Percentiles rank a stretch among this genome's conserved stretches.
Conservation (phyloP, 2,329 filamentous ascomycete genomes). For the Fusarium sp. region DNA sequence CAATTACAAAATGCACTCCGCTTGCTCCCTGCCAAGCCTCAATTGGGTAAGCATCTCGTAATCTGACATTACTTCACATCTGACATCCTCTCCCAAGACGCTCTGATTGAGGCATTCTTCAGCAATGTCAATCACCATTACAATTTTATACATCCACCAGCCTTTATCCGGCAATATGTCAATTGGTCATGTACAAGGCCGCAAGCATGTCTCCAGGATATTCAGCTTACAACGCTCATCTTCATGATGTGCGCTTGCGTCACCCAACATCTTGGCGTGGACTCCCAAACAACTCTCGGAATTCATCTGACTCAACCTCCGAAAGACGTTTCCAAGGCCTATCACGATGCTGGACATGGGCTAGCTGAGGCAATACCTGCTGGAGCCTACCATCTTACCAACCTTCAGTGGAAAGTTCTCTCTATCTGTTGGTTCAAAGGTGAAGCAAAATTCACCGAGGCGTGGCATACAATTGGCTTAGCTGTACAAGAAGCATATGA, state of each 20-base stretch:
- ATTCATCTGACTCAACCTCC: neutral
- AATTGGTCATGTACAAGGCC: neutral
- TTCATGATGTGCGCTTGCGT: slow-evolving; percentile 28
- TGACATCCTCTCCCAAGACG: slow-evolving; percentile 3
- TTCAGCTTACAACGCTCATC: slow-evolving; percentile 13
- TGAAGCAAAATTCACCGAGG: slow-evolving; percentile 12
- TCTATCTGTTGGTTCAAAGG: slow-evolving; percentile 24
- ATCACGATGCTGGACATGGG: neutral
- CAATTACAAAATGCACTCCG: slow-evolving; percentile 7
- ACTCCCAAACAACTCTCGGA: neutral
- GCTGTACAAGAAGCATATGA: slow-evolving; percentile 25
- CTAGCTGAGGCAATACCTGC: neutral
- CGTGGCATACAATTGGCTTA: slow-evolving; percentile 8
- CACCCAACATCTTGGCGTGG: neutral
- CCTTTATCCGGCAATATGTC: slow-evolving; percentile 14
- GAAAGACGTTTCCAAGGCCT: neutral
- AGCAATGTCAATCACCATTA: slow-evolving; percentile 26
- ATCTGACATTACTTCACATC: neutral
- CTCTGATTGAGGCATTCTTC: slow-evolving; percentile 18
- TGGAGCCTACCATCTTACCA: neutral
- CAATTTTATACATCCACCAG: slow-evolving; percentile 10
- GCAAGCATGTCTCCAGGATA: neutral
- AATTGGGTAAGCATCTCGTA: neutral
- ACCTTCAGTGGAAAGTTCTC: slow-evolving; percentile 16
- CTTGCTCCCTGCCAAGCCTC: neutral